Evolutionary conservation across 164 flowering plant species (phyloP), one percentile per base, ranked within the genome.

Genomic region (Vitis rotundifolia): DNA sequence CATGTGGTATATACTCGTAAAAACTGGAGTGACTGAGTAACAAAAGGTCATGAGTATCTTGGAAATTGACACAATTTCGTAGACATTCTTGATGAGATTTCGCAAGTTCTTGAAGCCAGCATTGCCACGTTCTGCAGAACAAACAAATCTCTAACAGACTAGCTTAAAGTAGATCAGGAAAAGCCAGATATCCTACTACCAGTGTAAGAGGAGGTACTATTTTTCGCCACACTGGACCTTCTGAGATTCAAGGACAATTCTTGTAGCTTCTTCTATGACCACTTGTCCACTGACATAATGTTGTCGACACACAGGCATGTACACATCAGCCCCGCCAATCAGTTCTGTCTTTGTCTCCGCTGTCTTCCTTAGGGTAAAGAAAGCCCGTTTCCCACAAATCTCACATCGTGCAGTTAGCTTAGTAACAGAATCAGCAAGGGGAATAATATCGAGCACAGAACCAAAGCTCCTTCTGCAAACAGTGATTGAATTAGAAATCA

Each of bases 301-400:
- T 67, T 81, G 82, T 11, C 92, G 79, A 55, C 94, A 89, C 18
- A 89, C 91, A 6, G 91, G 94, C 94, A 88, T 89, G 78, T 89
- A 89, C 10, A 85, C 82, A 48, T 89, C 89, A 48, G 89, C 87
- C 5, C 91, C 94, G 9, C 84, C 92, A 52, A 89, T 83, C 48
- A 88, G 73, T 73, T 89, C 91, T 15, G 81, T 86, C 62, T 78
- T 75, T 2, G 71, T 85, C 62, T 88, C 89, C 10, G 74, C 76
- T 0, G 90, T 84, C 81, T 87, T 89, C 72, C 94, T 83, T 52
- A 87, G 73, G 11, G 91, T 87, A 51, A 89, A 89, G 69, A 75
- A 69, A 55, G 91, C 94, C 8, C 72, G 81, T 47, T 81, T 78
- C 10, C 86, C 89, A 73, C 94, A 89, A 14, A 87, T 68, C 70